phyloP scores from a whole-genome alignment of 129 eudicot genomes.

The Gnaphalium uliginosum region DNA sequence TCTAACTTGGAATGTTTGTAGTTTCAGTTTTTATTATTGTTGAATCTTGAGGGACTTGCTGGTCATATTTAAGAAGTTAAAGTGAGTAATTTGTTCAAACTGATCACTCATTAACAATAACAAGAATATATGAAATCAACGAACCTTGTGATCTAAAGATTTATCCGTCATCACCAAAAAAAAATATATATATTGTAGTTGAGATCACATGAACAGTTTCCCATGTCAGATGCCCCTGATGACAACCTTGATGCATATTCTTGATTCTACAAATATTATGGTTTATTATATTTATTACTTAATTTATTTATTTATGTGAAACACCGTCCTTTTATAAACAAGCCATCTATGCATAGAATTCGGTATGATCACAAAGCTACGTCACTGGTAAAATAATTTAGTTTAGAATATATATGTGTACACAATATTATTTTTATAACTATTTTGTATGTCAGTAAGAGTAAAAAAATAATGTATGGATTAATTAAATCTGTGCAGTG shows the following conservation, averaged over 20 bases:
- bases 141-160: too few species aligned
- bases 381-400: conserved; percentile 6
- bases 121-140: too few species aligned
- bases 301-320: not conserved
- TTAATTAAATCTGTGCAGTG: conserved; percentile 16
- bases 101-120: too few species aligned
- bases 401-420: conserved; percentile 8
- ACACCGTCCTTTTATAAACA: not conserved
- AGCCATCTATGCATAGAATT: conserved; percentile 1
- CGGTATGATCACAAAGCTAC: not conserved
- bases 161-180: too few species aligned
- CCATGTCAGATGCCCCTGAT: not conserved
- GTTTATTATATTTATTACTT: not conserved
- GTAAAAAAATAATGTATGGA: not conserved
- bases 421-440: not conserved
- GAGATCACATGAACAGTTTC: not conserved
- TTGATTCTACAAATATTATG: not conserved
- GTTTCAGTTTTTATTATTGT: too few species aligned
- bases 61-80: too few species aligned
- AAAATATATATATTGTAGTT: not conserved
- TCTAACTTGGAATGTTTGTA: too few species aligned
- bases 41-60: too few species aligned
- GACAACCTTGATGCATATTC: not conserved
- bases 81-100: too few species aligned
- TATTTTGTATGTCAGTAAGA: not conserved